Percentiles rank a stretch among this genome's conserved stretches.
Conservation (phyloP, 495 filamentous ascomycete species). For the Thermochaetoides thermophila region DNA sequence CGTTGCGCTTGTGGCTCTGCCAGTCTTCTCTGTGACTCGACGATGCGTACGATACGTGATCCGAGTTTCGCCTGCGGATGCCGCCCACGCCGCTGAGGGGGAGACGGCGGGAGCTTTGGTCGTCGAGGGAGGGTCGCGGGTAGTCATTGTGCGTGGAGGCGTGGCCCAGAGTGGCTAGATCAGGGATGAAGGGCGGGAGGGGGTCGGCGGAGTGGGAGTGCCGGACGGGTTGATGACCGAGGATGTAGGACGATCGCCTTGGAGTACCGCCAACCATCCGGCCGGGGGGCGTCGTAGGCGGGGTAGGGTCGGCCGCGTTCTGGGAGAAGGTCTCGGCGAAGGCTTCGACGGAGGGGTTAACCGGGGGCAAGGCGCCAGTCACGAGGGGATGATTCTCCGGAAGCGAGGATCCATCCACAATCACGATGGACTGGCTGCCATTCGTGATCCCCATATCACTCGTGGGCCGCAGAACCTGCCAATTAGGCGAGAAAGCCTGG, state of each 20-base stretch:
- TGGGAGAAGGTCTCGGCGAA: constrained; percentile 34
- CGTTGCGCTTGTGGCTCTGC: constrained; percentile 28
- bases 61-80: constrained; percentile 26
- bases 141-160: constrained; percentile 18
- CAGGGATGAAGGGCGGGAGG: constrained; percentile 26
- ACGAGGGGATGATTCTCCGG: constrained; percentile 27
- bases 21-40: too few species aligned
- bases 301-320: constrained; percentile 31
- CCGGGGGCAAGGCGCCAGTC: constrained; percentile 29
- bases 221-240: constrained; percentile 27
- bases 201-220: constrained; percentile 17
- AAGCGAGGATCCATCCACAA: constrained; percentile 55
- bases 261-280: constrained; percentile 26
- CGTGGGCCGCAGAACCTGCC: constrained; percentile 15
- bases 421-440: constrained; percentile 76
- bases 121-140: constrained; percentile 19
- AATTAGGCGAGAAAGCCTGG: constrained; percentile 6
- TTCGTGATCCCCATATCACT: constrained; percentile 47
- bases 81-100: constrained; percentile 21
- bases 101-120: constrained; percentile 13
- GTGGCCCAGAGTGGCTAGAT: constrained; percentile 19
- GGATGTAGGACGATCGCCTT: constrained; percentile 35
- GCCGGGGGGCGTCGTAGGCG: constrained; percentile 38
- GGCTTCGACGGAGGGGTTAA: constrained; percentile 33
- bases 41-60: constrained; percentile 24